A percentile compares a stretch with the other conserved stretches of the same genome.
Evolutionary conservation across 768 basidiomycete genomes (phyloP).

Genomic region (Boletus speciosus): DNA sequence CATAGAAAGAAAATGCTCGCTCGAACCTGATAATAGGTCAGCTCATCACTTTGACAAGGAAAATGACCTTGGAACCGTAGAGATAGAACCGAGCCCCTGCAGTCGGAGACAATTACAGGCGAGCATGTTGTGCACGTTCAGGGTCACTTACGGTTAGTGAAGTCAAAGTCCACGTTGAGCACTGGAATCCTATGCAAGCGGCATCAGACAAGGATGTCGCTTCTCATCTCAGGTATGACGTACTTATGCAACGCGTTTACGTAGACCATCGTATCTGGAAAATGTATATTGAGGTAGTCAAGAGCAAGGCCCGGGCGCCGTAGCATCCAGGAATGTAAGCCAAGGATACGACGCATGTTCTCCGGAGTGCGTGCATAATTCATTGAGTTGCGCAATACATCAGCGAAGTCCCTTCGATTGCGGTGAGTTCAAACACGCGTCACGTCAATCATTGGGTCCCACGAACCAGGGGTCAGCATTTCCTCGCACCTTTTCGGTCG

Average conservation of each 20-base stretch:
- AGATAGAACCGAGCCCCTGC: conserved; percentile 1
- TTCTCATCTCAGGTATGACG: not conserved
- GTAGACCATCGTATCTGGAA: conserved; percentile 3
- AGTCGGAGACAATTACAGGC: not conserved
- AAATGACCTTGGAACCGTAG: not conserved
- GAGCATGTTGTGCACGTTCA: not conserved
- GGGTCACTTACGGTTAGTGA: not conserved
- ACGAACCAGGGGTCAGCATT: conserved; percentile 1
- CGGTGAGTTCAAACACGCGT: not conserved
- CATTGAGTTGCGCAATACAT: not conserved
- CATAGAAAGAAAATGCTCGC: conserved; percentile 3
- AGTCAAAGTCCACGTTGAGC: not conserved
- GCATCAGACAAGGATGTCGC: not conserved
- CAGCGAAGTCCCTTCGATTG: not conserved
- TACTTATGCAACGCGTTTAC: conserved; percentile 2
- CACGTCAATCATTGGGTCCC: not conserved
- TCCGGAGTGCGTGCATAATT: not conserved
- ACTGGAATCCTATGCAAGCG: not conserved
- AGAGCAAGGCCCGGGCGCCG: not conserved
- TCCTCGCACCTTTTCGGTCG: not conserved
- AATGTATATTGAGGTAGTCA: not conserved
- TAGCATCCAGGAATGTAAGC: conserved; percentile 3
- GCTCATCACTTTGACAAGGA: not conserved
- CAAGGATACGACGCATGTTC: conserved; percentile 1
- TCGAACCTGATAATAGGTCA: not conserved